Conservation (phyloP, 164 flowering plant species). For the Dillenia suffruticosa region DNA sequence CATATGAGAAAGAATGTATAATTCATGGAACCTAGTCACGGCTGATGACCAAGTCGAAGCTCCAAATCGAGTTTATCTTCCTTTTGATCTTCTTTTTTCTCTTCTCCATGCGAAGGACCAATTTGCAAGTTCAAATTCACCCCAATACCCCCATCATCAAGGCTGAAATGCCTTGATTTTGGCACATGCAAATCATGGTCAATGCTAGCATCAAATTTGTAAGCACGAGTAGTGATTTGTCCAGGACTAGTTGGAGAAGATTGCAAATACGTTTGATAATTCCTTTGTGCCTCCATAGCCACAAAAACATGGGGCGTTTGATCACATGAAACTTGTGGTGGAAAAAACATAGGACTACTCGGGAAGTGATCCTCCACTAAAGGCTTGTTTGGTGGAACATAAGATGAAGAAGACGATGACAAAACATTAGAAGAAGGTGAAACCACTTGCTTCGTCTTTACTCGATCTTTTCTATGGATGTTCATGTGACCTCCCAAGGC, state of each 20-base stretch:
- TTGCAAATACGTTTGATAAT: constrained; percentile 15
- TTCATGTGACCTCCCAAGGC: constrained; percentile 71
- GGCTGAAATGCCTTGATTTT: constrained; percentile 1
- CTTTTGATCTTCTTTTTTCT: constrained; percentile 4
- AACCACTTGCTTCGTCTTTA: constrained; percentile 14
- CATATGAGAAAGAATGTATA: too few relatives aligned
- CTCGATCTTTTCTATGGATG: constrained; percentile 39
- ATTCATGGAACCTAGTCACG: background rate
- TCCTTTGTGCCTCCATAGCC: constrained; percentile 11
- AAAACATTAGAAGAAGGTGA: too few relatives aligned
- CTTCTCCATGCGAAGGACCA: constrained; percentile 5
- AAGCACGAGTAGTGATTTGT: background rate
- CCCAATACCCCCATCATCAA: constrained; percentile 14
- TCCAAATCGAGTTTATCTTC: constrained; percentile 39
- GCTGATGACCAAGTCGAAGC: constrained; percentile 44
- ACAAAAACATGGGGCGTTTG: background rate
- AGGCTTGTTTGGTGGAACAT: too few relatives aligned
- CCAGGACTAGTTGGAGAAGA: constrained; percentile 16
- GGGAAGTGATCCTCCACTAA: too few relatives aligned
- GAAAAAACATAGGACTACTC: background rate
- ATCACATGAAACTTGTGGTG: constrained; percentile 3
- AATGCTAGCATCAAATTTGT: background rate
- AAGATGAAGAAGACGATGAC: too few relatives aligned
- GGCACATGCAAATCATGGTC: background rate
- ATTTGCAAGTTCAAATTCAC: constrained; percentile 28